These are phyloP conservation scores for Globisporangium cylindrosporum DNA, from an alignment of 352 stramenopile genomes.

Conservation along the genomic window DNA sequence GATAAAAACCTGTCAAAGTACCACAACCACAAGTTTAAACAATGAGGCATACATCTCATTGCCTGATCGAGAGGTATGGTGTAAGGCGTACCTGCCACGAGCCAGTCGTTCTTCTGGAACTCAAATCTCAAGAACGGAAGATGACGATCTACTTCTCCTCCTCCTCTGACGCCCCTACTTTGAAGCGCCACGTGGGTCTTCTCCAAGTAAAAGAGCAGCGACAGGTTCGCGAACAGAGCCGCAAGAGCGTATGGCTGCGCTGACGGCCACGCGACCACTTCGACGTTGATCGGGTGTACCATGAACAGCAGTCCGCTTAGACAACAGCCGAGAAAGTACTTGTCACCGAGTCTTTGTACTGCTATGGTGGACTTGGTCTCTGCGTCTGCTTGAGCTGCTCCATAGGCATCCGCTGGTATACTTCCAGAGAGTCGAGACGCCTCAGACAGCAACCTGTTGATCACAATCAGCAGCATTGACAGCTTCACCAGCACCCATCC, in stretches of 20 bases:
- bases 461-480: slow-evolving; percentile 26
- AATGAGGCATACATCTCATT: too few relatives aligned
- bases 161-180: neutral
- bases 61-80: too few relatives aligned
- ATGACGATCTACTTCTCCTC: neutral
- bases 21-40: neutral
- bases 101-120: neutral
- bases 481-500: slow-evolving; percentile 25
- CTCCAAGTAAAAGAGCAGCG: slow-evolving; percentile 29
- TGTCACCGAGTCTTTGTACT: neutral
- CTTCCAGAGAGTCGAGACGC: neutral
- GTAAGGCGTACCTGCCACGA: neutral
- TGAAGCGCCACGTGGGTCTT: neutral
- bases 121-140: slow-evolving; percentile 1
- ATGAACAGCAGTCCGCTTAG: slow-evolving; percentile 46
- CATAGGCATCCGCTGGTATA: neutral
- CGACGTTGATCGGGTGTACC: slow-evolving; percentile 57
- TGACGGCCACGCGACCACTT: slow-evolving; percentile 25
- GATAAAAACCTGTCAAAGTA: slow-evolving; percentile 8
- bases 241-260: slow-evolving; percentile 63
- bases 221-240: slow-evolving; percentile 47
- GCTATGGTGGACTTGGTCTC: neutral
- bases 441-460: slow-evolving; percentile 9
- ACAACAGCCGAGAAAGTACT: slow-evolving; percentile 24
- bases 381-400: neutral